A percentile compares a stretch with the other conserved stretches of the same genome.
Conservation (phyloP, 768 basidiomycete species). For the Suillus paluster region DNA sequence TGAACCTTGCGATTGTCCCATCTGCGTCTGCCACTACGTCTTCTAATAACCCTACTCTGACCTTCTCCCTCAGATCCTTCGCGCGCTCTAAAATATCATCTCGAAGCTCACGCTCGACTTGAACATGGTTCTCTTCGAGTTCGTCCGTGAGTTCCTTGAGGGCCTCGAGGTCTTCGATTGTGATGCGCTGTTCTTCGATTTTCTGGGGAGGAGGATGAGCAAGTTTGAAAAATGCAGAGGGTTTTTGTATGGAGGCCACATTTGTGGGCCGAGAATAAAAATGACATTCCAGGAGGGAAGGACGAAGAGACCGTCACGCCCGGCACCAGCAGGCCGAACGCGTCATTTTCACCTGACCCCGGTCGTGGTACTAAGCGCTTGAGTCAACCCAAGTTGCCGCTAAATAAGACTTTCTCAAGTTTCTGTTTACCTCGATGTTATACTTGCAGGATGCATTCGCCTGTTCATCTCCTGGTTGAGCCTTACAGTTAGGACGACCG, state of each 20-base stretch:
- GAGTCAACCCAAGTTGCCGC: too few species aligned
- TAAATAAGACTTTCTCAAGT: too few species aligned
- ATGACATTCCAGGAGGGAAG: background rate
- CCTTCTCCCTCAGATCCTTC: slow-evolving; percentile 5
- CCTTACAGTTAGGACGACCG: background rate
- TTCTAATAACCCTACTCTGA: slow-evolving; percentile 49
- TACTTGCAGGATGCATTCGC: background rate
- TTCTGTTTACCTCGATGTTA: background rate
- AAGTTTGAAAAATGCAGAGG: background rate
- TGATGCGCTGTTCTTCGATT: slow-evolving; percentile 97
- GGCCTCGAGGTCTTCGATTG: slow-evolving; percentile 95
- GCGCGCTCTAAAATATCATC: slow-evolving; percentile 61
- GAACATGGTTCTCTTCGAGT: slow-evolving; percentile 93
- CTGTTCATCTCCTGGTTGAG: background rate
- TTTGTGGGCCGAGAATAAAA: background rate
- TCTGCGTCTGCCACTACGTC: slow-evolving; percentile 87
- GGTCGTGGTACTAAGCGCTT: too few species aligned
- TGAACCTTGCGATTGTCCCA: slow-evolving; percentile 86
- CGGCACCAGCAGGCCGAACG: too few species aligned
- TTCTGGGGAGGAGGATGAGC: slow-evolving; percentile 53
- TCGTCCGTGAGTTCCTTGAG: slow-evolving; percentile 97
- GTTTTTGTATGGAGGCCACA: background rate
- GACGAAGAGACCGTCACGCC: background rate
- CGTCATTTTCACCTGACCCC: too few species aligned
- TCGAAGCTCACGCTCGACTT: slow-evolving; percentile 89